Base-by-base conservation (phyloP, 2,329 filamentous ascomycete species). In the Penicillium sp. region DNA sequence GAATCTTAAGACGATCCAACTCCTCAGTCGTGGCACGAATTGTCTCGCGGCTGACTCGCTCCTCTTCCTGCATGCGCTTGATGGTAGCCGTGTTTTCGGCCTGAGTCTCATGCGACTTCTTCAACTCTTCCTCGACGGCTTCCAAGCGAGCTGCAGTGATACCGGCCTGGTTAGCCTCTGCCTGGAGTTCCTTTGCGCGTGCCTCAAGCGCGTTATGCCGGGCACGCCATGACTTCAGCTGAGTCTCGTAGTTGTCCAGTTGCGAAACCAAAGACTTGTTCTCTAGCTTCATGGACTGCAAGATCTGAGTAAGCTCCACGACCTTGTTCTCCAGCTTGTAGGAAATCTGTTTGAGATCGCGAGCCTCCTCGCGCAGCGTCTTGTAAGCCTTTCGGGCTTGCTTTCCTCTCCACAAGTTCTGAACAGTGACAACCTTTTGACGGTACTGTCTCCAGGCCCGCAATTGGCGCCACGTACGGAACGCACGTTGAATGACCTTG, bases 291-390 rank as follows among this genome's bases (percentile, higher is more conserved):
- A 96, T 90, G 10, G 92, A 89, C 66, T 95, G 93, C 69, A 99
- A 80, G 52, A 90, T 91, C 77, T 99, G 95, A 1, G 95, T 99
- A 71, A 99, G 85, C 81, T 99, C 95, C 63, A 99, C 92, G 63
- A 99, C 95, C 87, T 99, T 99, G 85, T 99, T 98, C 78, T 99
- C 95, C 70, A 99, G 83, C 83, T 96, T 98, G 84, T 99, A 99
- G 2, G 95, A 98, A 69, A 99, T 99, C 78, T 98, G 94, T 84
- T 98, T 98, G 76, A 99, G 86, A 81, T 99, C 96, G 73, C 95
- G 90, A 66, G 95, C 95, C 79, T 99, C 95, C 78, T 97, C 93
- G 67, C 95, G 91, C 62, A 96, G 81, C 69, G 83, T 87, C 86
- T 96, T 98, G 84, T 99, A 99, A 51, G 86, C 88, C 67, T 84